Conservation (phyloP, 2,329 filamentous ascomycete species). For the Dactylellina haptotyla region DNA sequence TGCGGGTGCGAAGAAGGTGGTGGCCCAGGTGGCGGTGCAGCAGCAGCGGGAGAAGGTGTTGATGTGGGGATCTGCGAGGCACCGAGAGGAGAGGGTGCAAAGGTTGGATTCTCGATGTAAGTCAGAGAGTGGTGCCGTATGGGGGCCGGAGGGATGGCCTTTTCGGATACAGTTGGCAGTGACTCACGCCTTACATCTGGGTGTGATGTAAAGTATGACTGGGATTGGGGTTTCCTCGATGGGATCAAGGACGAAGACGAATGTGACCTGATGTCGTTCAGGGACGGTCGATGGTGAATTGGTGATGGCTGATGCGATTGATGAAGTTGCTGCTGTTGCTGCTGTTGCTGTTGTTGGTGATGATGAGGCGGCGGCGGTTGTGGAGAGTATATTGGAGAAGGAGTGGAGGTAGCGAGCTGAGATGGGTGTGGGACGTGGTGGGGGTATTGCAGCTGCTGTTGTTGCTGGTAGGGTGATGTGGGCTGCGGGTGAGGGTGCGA, state of each 20-base stretch:
- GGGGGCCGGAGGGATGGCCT: conserved; percentile 36
- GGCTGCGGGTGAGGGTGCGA: conserved; percentile 23
- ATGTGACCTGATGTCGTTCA: conserved; percentile 19
- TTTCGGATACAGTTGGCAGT: conserved; percentile 38
- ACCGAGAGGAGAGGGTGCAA: conserved; percentile 31
- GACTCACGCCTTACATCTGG: conserved; percentile 41
- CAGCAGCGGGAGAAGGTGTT: conserved; percentile 18
- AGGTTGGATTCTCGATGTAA: conserved; percentile 42
- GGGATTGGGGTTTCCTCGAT: conserved; percentile 33
- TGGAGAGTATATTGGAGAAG: conserved; percentile 10
- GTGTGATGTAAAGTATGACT: conserved; percentile 29
- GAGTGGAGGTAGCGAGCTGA: conserved; percentile 1
- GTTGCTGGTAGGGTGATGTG: neutral
- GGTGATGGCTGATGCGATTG: conserved; percentile 18
- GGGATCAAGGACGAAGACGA: conserved; percentile 28
- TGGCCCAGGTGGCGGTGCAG: neutral
- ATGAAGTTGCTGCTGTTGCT: conserved; percentile 29
- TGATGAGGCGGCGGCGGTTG: conserved; percentile 6
- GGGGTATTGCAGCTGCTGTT: conserved; percentile 27
- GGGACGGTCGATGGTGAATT: conserved; percentile 34
- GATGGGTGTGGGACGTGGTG: conserved; percentile 30
- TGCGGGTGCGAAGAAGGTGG: conserved; percentile 1
- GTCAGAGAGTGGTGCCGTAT: conserved; percentile 39
- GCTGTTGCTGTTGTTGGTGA: conserved; percentile 11
- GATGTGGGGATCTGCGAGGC: conserved; percentile 32